Evolutionary conservation across 106 monocot genomes (phyloP), one percentile per base, ranked within the genome.

Genomic region (Platanthera guangdongensis): DNA sequence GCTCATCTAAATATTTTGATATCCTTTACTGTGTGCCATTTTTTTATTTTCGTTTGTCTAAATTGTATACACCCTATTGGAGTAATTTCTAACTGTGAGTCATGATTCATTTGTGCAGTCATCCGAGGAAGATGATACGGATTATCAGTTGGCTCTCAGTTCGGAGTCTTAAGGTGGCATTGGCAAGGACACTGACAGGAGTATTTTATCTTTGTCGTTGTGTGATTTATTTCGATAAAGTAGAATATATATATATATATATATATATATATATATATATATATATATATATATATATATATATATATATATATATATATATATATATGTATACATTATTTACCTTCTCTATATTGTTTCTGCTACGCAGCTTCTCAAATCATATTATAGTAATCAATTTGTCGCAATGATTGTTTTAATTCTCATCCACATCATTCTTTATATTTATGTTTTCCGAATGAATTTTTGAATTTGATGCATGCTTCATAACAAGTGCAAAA

Each of bases 91-190:
- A 1, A 57, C 9, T 50, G 57, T 19, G 49, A 47, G 59, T 18
- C 5, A 72, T 60, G 60, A 7, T 1, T 51, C n/a, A 21, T 46
- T 72, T 67, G 25, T 57, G 21, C 83, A 89, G 89, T 82, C 79
- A 79, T 77, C 68, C 79, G 89, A 86, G 49, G 88, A 87, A 48
- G 82, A 80, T 71, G 82, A 79, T 60, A 51, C 4, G 16, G 87
- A 82, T 79, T 72, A 83, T 60, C 83, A 86, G 75, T 75, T 83
- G 64, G 76, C 74, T 81, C 64, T 45, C 21, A 83, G 52, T 78
- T 83, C 90, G 76, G 92, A 80, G 63, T 77, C 79, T 60, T 86
- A 72, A 54, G 83, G 63, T 25, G 95, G 80, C 68, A 85, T 53
- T 82, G 86, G 68, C 18, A 83, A 83, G 57, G 79, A 71, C 45